Conservation (phyloP, 148 eudicot genomes). For the Rhododendron kiyosumense region DNA sequence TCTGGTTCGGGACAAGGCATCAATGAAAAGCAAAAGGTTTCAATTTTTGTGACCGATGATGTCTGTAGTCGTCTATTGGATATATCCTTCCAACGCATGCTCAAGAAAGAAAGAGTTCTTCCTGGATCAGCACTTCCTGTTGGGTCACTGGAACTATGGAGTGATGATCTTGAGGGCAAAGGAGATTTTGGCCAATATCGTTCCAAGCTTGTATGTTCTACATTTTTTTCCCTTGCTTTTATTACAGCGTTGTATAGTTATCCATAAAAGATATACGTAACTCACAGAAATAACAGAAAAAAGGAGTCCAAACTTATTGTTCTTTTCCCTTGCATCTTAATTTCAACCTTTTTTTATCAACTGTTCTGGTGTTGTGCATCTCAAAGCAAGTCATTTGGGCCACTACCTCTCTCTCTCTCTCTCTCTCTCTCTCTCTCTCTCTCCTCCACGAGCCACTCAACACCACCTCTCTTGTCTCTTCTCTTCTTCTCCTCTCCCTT, state of each 20-base stretch:
- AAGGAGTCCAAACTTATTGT: neutral
- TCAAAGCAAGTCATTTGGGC: neutral
- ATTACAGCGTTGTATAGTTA: neutral
- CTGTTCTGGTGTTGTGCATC: neutral
- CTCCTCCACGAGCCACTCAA: neutral
- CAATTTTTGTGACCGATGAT: constrained; percentile 61
- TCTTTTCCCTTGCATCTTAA: neutral
- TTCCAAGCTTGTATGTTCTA: constrained; percentile 71
- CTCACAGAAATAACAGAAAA: neutral
- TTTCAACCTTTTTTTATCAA: neutral
- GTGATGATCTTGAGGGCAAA: constrained; percentile 87
- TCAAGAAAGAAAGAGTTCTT: constrained; percentile 74
- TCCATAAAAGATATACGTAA: neutral
- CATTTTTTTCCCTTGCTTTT: neutral
- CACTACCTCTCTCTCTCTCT: neutral
- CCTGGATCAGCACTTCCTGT: constrained; percentile 46
- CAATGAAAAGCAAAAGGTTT: constrained; percentile 53
- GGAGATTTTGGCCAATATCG: constrained; percentile 93
- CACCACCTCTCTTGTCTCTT: neutral
- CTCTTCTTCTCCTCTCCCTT: neutral
- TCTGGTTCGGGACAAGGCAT: constrained; percentile 52
- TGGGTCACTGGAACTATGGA: constrained; percentile 82
- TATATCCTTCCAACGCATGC: constrained; percentile 65
- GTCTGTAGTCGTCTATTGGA: constrained; percentile 65
- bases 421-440: too few relatives aligned